A percentile compares a stretch with the other conserved stretches of the same genome.
These are phyloP conservation scores for Litsea cubeba DNA, from an alignment of 164 flowering plant genomes.

Conservation along the genomic window DNA sequence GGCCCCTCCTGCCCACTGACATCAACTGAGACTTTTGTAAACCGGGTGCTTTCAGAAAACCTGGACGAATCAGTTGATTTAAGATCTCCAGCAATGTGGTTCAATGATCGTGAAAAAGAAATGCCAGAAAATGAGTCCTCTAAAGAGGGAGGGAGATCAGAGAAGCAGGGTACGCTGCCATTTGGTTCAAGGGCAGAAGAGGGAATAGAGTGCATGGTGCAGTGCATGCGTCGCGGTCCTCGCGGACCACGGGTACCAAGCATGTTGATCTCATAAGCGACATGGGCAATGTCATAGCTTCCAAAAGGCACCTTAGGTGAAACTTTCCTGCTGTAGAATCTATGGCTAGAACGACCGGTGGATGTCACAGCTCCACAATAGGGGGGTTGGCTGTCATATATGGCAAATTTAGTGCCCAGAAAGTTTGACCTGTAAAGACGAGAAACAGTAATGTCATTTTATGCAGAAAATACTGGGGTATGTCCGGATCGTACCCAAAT, in stretches of 20 bases:
- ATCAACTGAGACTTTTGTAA: conserved; percentile 6
- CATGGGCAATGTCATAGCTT: conserved; percentile 61
- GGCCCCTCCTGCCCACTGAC: conserved; percentile 27
- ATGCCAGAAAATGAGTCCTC: conserved; percentile 20
- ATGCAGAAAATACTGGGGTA: neutral
- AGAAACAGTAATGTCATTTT: neutral
- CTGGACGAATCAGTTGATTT: conserved; percentile 9
- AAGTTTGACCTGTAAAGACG: conserved; percentile 21
- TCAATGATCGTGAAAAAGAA: conserved; percentile 11
- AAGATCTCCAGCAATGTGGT: conserved; percentile 1
- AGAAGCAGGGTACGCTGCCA: conserved; percentile 23
- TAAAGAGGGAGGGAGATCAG: conserved; percentile 12
- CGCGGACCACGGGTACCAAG: conserved; percentile 71
- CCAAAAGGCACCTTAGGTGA: conserved; percentile 65
- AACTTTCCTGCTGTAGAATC: conserved; percentile 33
- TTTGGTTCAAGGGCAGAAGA: conserved; percentile 53
- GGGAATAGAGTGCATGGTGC: conserved; percentile 69
- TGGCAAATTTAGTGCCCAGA: conserved; percentile 17
- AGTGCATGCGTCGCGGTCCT: conserved; percentile 81
- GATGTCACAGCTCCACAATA: conserved; percentile 13
- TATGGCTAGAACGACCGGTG: conserved; percentile 11
- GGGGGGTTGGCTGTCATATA: conserved; percentile 16
- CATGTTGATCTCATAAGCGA: conserved; percentile 73
- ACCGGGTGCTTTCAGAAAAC: conserved; percentile 15
- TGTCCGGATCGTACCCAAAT: neutral